phyloP scores from a whole-genome alignment of 192 early-diverging fungal genomes.

The Linnemannia exigua region DNA sequence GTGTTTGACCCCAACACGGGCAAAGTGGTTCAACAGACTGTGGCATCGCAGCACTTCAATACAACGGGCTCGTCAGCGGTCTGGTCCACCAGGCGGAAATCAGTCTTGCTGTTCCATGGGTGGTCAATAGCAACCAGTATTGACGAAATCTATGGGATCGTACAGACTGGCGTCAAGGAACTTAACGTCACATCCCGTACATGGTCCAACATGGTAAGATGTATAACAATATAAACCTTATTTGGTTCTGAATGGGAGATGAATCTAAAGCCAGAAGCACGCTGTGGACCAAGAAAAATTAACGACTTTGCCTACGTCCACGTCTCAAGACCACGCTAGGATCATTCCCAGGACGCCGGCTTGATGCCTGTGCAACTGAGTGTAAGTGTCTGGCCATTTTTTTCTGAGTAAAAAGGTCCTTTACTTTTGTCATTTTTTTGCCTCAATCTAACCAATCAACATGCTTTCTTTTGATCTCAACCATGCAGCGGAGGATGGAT shows the following conservation, averaged over 20 bases:
- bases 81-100: conserved; percentile 27
- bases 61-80: conserved; percentile 17
- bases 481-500: conserved; percentile 27
- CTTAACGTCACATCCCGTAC: background rate
- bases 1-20: conserved; percentile 14
- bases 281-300: background rate
- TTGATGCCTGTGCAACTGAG: conserved; percentile 21
- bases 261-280: too few species aligned
- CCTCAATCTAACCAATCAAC: background rate
- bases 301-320: background rate
- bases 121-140: conserved; percentile 12
- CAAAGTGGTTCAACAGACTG: background rate
- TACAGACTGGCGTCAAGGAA: conserved; percentile 6
- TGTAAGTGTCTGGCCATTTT: conserved; percentile 7
- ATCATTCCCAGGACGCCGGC: background rate
- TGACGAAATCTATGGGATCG: background rate
- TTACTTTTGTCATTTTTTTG: background rate
- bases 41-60: background rate
- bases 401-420: background rate
- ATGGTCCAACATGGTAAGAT: conserved; percentile 19
- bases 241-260: too few species aligned
- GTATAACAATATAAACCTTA: too few species aligned
- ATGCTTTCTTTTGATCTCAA: background rate
- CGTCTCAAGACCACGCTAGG: conserved; percentile 10
- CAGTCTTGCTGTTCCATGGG: conserved; percentile 24